A percentile compares a stretch with the other conserved stretches of the same genome.
Evolutionary conservation across 192 early-diverging fungal genomes (phyloP).

Genomic region (Linnemannia schmuckeri): DNA sequence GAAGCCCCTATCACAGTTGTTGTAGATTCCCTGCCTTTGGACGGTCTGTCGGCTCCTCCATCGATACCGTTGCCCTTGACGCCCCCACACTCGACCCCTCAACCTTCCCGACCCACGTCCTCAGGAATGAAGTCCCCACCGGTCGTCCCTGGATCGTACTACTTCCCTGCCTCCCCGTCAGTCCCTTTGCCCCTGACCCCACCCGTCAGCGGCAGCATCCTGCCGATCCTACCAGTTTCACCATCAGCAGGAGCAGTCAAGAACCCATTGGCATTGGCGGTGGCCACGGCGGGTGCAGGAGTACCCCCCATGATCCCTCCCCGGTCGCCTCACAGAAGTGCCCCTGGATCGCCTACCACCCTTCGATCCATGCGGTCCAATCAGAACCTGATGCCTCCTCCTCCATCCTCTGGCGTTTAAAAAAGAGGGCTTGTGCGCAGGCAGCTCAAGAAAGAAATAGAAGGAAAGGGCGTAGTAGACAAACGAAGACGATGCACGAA

Average conservation of each 20-base stretch:
- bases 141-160: not conserved
- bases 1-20: not conserved
- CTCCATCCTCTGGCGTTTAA: not conserved
- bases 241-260: not conserved
- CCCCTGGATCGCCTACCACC: constrained; percentile 22
- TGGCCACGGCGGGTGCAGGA: not conserved
- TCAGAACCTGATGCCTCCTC: constrained; percentile 8
- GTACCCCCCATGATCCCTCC: constrained; percentile 27
- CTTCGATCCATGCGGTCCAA: constrained; percentile 16
- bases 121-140: constrained; percentile 3
- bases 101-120: not conserved
- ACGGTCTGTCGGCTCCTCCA: not conserved
- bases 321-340: constrained; percentile 44
- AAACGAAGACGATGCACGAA: not conserved
- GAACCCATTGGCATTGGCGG: constrained; percentile 9
- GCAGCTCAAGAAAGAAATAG: too few species aligned
- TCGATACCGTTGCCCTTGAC: not conserved
- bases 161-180: not conserved
- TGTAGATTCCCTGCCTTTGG: not conserved
- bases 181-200: not conserved
- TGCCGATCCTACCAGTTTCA: too few species aligned
- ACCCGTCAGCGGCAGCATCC: not conserved
- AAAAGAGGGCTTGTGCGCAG: not conserved
- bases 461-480: too few species aligned
- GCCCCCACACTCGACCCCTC: not conserved